phyloP scores from a whole-genome alignment of 2,329 filamentous ascomycete species.

The Fusarium sp. region DNA sequence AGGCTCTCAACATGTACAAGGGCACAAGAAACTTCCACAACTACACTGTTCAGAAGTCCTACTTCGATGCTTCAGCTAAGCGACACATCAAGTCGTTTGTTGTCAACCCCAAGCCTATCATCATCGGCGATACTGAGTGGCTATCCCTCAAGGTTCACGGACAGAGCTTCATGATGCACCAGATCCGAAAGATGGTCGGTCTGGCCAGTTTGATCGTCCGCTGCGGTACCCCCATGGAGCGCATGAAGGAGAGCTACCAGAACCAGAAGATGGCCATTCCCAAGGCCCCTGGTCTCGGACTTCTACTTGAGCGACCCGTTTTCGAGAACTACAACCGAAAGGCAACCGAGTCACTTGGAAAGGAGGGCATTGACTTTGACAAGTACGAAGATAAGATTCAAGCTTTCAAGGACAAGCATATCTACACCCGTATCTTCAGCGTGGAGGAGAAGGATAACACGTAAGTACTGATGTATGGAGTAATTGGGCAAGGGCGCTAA shows the following conservation, averaged over 20 bases:
- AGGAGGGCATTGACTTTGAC: constrained; percentile 80
- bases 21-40: constrained; percentile 97
- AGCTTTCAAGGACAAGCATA: constrained; percentile 90
- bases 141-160: constrained; percentile 95
- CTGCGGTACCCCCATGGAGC: constrained; percentile 78
- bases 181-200: constrained; percentile 99
- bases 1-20: constrained; percentile 77
- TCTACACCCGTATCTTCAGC: constrained; percentile 91
- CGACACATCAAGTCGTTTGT: constrained; percentile 93
- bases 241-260: constrained; percentile 80
- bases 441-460: constrained; percentile 89
- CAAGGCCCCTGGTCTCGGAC: constrained; percentile 89
- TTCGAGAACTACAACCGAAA: constrained; percentile 90
- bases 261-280: constrained; percentile 84
- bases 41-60: constrained; percentile 92
- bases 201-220: constrained; percentile 88
- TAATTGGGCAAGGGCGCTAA: constrained; percentile 23
- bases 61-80: constrained; percentile 84
- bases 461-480: constrained; percentile 65
- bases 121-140: constrained; percentile 95
- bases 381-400: constrained; percentile 82
- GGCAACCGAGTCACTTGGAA: constrained; percentile 70
- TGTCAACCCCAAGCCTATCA: constrained; percentile 78
- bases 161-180: constrained; percentile 99
- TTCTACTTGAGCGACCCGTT: constrained; percentile 89